These are phyloP conservation scores for Exophiala alcalophila DNA, from an alignment of 2,329 filamentous ascomycete species.

Conservation along the genomic window DNA sequence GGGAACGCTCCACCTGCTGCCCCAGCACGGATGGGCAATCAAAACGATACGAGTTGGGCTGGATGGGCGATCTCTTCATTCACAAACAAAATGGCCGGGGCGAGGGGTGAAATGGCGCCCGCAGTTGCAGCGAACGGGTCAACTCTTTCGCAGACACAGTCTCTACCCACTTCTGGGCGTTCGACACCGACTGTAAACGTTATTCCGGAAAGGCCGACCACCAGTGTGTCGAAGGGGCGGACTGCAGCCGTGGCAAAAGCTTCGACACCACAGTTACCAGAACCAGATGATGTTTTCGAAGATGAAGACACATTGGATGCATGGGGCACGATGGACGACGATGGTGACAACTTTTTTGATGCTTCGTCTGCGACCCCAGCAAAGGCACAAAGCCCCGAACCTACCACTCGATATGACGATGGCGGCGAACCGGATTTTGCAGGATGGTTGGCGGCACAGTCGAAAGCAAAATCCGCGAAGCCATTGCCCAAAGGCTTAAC, in stretches of 20 bases:
- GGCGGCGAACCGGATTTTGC: slow-evolving; percentile 91
- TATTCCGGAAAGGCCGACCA: slow-evolving; percentile 10
- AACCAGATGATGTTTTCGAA: slow-evolving; percentile 50
- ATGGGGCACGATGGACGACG: slow-evolving; percentile 67
- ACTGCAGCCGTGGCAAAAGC: slow-evolving; percentile 12
- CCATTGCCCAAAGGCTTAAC: slow-evolving; percentile 77
- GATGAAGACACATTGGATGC: slow-evolving; percentile 68
- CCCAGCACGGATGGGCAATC: slow-evolving; percentile 68
- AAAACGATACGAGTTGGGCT: slow-evolving; percentile 74
- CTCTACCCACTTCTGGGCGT: slow-evolving; percentile 46
- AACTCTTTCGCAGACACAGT: slow-evolving; percentile 42
- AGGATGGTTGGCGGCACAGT: slow-evolving; percentile 87
- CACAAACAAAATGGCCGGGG: slow-evolving; percentile 84
- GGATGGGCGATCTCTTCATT: slow-evolving; percentile 99
- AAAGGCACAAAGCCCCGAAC: slow-evolving; percentile 32
- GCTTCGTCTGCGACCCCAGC: slow-evolving; percentile 36
- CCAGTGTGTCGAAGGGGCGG: slow-evolving; percentile 4
- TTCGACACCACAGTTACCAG: slow-evolving; percentile 28
- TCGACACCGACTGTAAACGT: slow-evolving; percentile 33
- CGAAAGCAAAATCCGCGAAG: slow-evolving; percentile 69
- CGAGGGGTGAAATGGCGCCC: slow-evolving; percentile 79
- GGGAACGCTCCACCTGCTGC: slow-evolving; percentile 42
- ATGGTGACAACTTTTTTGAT: slow-evolving; percentile 50
- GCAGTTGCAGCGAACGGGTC: slow-evolving; percentile 41
- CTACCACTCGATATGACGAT: slow-evolving; percentile 63